Conservation (phyloP, 2,329 filamentous ascomycete genomes). For the Westerdykella sp. region DNA sequence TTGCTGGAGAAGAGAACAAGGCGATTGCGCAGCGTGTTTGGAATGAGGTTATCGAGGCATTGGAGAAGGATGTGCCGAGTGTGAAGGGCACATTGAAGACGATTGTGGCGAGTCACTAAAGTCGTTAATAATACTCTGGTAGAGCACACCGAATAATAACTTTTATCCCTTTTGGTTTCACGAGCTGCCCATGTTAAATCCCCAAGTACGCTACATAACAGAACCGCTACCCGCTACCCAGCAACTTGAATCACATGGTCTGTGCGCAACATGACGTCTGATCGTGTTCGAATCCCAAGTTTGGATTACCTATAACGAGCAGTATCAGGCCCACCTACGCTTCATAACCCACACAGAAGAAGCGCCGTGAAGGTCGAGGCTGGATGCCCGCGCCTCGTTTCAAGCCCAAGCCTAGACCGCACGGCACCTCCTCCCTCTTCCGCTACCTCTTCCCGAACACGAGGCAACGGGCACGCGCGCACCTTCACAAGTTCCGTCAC, state of each 20-base stretch:
- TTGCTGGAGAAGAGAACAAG: conserved; percentile 29
- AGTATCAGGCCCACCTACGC: no score
- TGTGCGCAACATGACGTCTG: no score
- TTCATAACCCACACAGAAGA: no score
- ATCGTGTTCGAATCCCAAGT: no score
- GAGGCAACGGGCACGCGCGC: conserved; percentile 58
- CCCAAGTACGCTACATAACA: no score
- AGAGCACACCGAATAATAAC: no score
- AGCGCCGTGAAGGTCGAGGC: conserved; percentile 2
- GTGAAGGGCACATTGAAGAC: conserved; percentile 7
- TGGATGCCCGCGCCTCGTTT: conserved; percentile 32
- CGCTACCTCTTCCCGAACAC: conserved; percentile 62
- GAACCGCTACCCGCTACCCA: no score
- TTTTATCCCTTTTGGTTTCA: no score
- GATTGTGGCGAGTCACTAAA: background rate
- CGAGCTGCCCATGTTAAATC: no score
- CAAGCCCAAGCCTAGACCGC: conserved; percentile 25
- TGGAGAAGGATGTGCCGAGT: conserved; percentile 25
- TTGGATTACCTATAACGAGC: no score
- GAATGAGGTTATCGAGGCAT: conserved; percentile 28
- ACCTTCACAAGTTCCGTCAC: conserved; percentile 64
- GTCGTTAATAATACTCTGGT: background rate
- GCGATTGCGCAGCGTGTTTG: conserved; percentile 25
- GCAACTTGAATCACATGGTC: no score
- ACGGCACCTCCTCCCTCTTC: conserved; percentile 42